Evolutionary conservation across 352 stramenopile genomes (phyloP).

Genomic region (Pythium aristosporum): DNA sequence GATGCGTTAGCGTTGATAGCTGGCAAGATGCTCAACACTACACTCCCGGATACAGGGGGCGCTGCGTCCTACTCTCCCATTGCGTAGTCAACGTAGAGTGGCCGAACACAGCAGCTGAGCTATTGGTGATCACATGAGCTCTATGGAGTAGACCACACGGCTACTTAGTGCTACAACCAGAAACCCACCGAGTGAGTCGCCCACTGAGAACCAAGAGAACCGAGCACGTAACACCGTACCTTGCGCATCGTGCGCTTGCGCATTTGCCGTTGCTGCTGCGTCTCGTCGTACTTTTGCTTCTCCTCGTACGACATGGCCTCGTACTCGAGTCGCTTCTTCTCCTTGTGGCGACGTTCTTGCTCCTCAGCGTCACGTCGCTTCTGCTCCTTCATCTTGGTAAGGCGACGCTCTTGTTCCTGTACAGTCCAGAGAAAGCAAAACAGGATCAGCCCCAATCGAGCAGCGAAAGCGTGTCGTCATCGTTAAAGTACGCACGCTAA

Average conservation of each 20-base stretch:
- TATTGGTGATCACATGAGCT: too few species aligned
- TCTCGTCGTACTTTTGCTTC: constrained; percentile 72
- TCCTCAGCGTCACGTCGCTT: constrained; percentile 54
- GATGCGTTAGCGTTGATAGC: background rate
- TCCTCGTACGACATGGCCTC: constrained; percentile 77
- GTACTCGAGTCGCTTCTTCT: constrained; percentile 84
- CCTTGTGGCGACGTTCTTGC: constrained; percentile 42
- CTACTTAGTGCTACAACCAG: too few species aligned
- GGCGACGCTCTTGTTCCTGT: constrained; percentile 33
- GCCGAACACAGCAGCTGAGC: too few species aligned
- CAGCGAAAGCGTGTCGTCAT: background rate
- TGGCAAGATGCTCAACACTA: background rate
- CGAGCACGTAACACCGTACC: constrained; percentile 16
- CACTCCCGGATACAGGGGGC: background rate
- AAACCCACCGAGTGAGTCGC: background rate
- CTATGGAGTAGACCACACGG: too few species aligned
- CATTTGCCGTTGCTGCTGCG: constrained; percentile 67
- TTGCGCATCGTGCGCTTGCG: constrained; percentile 74
- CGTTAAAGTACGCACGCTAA: background rate
- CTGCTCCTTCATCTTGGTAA: constrained; percentile 44
- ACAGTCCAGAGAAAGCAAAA: background rate
- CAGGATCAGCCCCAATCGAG: background rate
- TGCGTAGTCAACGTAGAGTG: too few species aligned
- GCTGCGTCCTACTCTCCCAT: background rate
- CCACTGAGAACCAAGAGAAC: background rate